Base-by-base conservation (phyloP, 352 stramenopile species). In the Plasmopara halstedii region DNA sequence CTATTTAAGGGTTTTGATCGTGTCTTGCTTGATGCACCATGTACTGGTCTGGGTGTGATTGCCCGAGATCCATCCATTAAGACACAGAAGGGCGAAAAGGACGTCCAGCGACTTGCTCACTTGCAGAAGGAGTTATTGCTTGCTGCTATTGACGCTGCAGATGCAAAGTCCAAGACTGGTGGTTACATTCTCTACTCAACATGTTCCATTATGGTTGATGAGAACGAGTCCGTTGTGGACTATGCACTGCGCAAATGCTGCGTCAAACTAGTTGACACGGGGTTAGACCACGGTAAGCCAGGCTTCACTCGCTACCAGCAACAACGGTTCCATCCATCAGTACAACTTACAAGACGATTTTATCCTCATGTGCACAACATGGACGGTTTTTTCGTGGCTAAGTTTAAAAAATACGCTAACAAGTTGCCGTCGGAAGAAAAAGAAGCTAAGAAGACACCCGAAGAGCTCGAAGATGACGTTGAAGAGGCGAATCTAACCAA, bases 301-400 rank as follows among this genome's bases (percentile, higher is more conserved):
- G 89, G 89, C 26, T 94, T 97, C 54, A 94, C 84, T 13, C 77
- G 82, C 40, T 98, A 97, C 70, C 88, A 98, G 62, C 84, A 98
- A 59, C 94, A 98, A 56, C 79, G 96, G 45, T 99, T 99, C 77
- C 96, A 99, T 73, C 96, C 95, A 17, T 97, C 88, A 15, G 62
- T 99, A 54, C 76, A 81, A 17, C 72, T 98, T 32, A 98, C 96
- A 29, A 67, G 94, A 25, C 81, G 97, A 43, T 99, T 99, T 64
- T 99, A 99, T 74, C 97, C 97, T 32, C 97, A 99, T 64, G 95
- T 95, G 58, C 97, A 99, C 81, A 99, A 99, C 74, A 99, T 99
- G 96, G 97, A 99, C 71, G 97, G 97, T 29, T 99, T 99, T 71
- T 99, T 97, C 71, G 96, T 99, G 23, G 95, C 94, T 29, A 99